These are phyloP conservation scores for Myxozyma geophila DNA, from an alignment of 805 yeast species.

Conservation along the genomic window DNA sequence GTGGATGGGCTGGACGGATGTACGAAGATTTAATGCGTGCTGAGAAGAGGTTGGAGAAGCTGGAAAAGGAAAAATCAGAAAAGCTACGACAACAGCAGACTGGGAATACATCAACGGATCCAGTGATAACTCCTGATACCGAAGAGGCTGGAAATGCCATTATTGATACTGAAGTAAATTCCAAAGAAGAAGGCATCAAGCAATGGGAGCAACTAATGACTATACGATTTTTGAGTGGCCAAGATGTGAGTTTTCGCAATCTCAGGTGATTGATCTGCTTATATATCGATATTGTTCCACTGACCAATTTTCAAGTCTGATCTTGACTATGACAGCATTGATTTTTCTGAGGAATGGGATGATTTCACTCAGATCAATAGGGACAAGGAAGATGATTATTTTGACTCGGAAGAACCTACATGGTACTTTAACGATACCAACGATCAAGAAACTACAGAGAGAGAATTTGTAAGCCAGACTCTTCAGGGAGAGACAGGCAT, in stretches of 20 bases:
- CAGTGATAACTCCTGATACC: not conserved
- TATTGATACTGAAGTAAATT: slow-evolving; percentile 4
- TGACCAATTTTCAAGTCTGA: slow-evolving; percentile 18
- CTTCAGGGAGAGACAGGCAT: slow-evolving; percentile 31
- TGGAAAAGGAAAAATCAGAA: slow-evolving; percentile 10
- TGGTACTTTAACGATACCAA: slow-evolving; percentile 10
- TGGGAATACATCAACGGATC: not conserved
- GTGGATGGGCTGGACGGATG: slow-evolving; percentile 35
- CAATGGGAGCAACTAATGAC: slow-evolving; percentile 31
- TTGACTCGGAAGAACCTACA: slow-evolving; percentile 30
- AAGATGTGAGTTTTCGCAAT: slow-evolving; percentile 24
- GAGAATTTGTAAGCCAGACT: not conserved
- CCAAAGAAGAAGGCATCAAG: slow-evolving; percentile 23
- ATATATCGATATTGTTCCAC: not conserved
- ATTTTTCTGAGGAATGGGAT: slow-evolving; percentile 30
- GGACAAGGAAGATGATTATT: slow-evolving; percentile 29
- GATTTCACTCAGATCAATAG: slow-evolving; percentile 25
- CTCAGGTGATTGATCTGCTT: not conserved
- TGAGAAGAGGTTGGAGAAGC: slow-evolving; percentile 16
- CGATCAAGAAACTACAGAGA: not conserved
- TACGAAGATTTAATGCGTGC: slow-evolving; percentile 34
- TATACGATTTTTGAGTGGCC: slow-evolving; percentile 28
- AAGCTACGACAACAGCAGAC: slow-evolving; percentile 5
- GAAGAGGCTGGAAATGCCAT: slow-evolving; percentile 4
- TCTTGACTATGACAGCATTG: slow-evolving; percentile 30